Base-by-base conservation (phyloP, 176 grass and related monocot genomes). In the Zea luxurians region DNA sequence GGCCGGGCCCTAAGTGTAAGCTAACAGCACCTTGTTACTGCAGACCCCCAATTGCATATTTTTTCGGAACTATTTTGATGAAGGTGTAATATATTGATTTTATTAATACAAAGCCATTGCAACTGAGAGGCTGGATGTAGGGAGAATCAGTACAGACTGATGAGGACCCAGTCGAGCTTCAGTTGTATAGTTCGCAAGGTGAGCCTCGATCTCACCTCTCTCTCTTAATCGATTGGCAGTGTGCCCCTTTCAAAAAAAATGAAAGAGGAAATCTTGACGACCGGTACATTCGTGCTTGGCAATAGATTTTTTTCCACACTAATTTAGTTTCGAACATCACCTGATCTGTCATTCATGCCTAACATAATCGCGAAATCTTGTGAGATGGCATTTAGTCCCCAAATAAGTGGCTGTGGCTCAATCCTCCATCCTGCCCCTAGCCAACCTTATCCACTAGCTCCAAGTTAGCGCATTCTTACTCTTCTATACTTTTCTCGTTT, bases 361-460 rank as follows among this genome's bases (percentile, higher is more conserved):
- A 84, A 58, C 71, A 85, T 81, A 89, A 89, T 89, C 65, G 43
- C 60, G 6, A 70, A 89, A 85, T 88, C 65, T 65, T 76, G 64
- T 81, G 67, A 67, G 8, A 52, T 85, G 77, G 48, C 66, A 76
- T 85, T 81, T 77, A 85, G 72, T 42, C 34, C 45, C 11, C 76
- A 83, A 81, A 89, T 72, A 81, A 85, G 82, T 89, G 87, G 82
- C 6, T 77, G 50, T 77, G 87, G 66, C 59, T 85, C 77, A 81
- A 60, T 10, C 48, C 18, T 81, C 66, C 49, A 81, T 81, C 66
- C 72, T 74, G 77, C 64, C 87, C 77, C 40, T 81, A 77, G 66
- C 72, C 44, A 81, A 50, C 82, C 82, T 81, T 89, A 89, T 89
- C 87, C 78, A 60, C 18, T 89, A 77, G 65, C 70, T 76, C 48